These are phyloP conservation scores for Pyricularia pennisetigena DNA, from an alignment of 2,329 filamentous ascomycete species.

Conservation along the genomic window DNA sequence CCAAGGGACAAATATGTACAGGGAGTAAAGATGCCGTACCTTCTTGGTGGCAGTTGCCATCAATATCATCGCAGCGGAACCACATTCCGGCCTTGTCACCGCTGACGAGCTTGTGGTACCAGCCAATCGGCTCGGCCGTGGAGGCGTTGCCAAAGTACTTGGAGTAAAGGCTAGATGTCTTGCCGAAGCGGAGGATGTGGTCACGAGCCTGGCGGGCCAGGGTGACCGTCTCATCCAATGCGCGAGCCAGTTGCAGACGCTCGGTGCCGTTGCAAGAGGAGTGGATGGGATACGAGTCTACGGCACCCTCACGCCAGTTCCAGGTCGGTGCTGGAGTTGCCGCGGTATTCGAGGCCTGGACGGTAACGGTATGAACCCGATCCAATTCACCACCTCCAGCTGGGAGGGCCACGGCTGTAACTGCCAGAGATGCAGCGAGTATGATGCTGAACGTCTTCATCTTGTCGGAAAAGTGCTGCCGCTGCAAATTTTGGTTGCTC, in stretches of 20 bases:
- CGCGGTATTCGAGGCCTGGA: neutral
- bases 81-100: slow-evolving; percentile 46
- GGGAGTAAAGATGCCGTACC: slow-evolving; percentile 17
- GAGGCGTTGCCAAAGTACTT: slow-evolving; percentile 58
- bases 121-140: slow-evolving; percentile 49
- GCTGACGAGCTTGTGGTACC: slow-evolving; percentile 49
- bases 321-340: slow-evolving; percentile 1
- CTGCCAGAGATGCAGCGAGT: neutral
- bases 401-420: neutral
- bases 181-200: slow-evolving; percentile 48
- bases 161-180: slow-evolving; percentile 45
- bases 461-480: neutral
- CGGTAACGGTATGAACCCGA: neutral
- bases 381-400: neutral
- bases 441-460: neutral
- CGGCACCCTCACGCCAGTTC: slow-evolving; percentile 12
- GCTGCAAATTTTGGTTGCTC: neutral
- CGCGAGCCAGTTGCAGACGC: slow-evolving; percentile 41
- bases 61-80: slow-evolving; percentile 61
- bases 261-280: slow-evolving; percentile 56
- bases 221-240: slow-evolving; percentile 45
- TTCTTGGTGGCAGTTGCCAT: slow-evolving; percentile 50
- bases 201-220: slow-evolving; percentile 52
- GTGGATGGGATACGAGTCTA: slow-evolving; percentile 40
- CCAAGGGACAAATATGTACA: neutral